Base-by-base conservation (phyloP, 2,329 filamentous ascomycete species). In the Lecanosticta acicola region DNA sequence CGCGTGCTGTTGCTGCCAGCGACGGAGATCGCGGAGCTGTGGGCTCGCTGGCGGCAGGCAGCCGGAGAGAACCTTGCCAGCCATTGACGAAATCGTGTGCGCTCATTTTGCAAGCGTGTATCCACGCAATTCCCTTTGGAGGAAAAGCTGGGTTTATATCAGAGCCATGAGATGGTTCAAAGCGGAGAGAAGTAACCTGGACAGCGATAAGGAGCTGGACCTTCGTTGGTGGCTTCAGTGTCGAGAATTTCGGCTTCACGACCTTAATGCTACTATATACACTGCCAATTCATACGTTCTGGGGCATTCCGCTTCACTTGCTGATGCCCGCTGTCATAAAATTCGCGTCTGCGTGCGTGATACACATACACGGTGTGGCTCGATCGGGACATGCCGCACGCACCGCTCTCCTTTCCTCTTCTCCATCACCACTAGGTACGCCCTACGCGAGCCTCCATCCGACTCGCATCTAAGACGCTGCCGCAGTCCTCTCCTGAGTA, bases 1-100 rank as follows among this genome's bases (percentile, higher is more conserved):
- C 53, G 4, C 54, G 49, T 29, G 64, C 49, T 50, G 42, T 41
- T 35, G 42, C 54, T 54, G 53, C 59, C 38, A 48, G 54, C 45
- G 39, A 51, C 18, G 36, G 53, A 33, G 36, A 57, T 41, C 49
- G 48, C 48, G 47, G 48, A 37, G 42, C 38, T 21, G 45, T 49
- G 26, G 32, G 39, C 32, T 49, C 43, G 19, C 38, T 44, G 38
- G 41, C 43, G 24, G 24, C n/a, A 21, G 39, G 35, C 38, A 45
- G 24, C 35, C 40, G 44, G 43, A 50, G 48, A 24, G 45, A 43
- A 39, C 45, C 43, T 48, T 53, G 48, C 36, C 45, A 46, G 36
- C 43, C 49, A 26, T 51, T 54, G n/a, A 48, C 41, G 19, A 53
- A 49, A 20, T 55, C 50, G 18, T 50, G 51, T 14, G 44, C 35